Percentiles rank a stretch among this genome's conserved stretches.
Conservation (phyloP, 2,329 filamentous ascomycete genomes). For the Lachnellula subtilissima region DNA sequence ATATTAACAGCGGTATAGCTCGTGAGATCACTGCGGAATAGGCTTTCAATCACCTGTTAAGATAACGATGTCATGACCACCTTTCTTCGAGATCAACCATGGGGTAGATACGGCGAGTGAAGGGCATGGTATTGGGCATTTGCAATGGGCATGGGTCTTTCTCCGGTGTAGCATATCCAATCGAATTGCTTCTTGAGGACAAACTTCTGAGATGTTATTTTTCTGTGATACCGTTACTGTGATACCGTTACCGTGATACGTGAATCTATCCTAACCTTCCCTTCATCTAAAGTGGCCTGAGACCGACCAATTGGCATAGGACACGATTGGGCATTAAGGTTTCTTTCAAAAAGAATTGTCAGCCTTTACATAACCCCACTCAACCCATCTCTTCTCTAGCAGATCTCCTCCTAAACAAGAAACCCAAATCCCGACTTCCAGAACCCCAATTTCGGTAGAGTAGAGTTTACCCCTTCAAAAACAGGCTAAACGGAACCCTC, state of each 20-base stretch:
- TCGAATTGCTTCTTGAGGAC: slow-evolving; percentile 21
- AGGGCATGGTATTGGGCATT: slow-evolving; percentile 30
- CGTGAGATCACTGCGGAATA: slow-evolving; percentile 53
- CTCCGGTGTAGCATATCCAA: slow-evolving; percentile 34
- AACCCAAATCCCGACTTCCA: too few relatives aligned
- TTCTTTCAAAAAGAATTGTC: too few relatives aligned
- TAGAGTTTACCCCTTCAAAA: too few relatives aligned
- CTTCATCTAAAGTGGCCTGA: too few relatives aligned
- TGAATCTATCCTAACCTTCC: background rate
- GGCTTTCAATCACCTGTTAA: slow-evolving; percentile 14
- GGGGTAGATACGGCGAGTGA: slow-evolving; percentile 23
- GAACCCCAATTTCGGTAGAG: too few relatives aligned
- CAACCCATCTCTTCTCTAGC: too few relatives aligned
- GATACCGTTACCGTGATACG: background rate
- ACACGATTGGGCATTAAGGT: too few relatives aligned
- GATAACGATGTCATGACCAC: slow-evolving; percentile 29
- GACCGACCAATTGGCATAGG: too few relatives aligned
- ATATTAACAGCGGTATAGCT: slow-evolving; percentile 42
- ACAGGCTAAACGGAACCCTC: background rate
- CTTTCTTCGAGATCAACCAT: slow-evolving; percentile 26
- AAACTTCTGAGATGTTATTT: background rate
- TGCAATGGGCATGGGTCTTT: slow-evolving; percentile 30
- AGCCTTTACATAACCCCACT: too few relatives aligned
- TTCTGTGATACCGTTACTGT: slow-evolving; percentile 1
- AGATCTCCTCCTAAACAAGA: too few relatives aligned